phyloP scores from a whole-genome alignment of 805 yeast species.

The Monosporozyma unispora region DNA sequence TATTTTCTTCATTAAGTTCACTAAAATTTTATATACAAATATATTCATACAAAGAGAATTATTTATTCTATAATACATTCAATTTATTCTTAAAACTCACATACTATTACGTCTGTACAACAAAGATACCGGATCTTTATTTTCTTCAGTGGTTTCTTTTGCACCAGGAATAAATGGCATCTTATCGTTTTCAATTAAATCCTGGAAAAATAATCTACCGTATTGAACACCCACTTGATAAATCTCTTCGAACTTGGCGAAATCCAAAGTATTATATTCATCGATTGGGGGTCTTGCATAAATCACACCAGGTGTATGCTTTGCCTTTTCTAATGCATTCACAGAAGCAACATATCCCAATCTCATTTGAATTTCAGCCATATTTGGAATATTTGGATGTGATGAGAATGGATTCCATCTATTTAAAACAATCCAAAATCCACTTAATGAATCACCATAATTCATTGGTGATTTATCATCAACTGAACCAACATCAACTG shows the following conservation, averaged over 20 bases:
- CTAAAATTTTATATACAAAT: background rate
- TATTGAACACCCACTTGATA: slow-evolving; percentile 70
- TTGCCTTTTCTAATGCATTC: slow-evolving; percentile 83
- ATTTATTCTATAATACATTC: background rate
- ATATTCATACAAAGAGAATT: background rate
- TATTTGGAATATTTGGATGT: slow-evolving; percentile 81
- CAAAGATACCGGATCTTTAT: slow-evolving; percentile 28
- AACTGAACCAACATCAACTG: slow-evolving; percentile 92
- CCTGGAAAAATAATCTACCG: slow-evolving; percentile 49
- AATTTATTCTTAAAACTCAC: slow-evolving; percentile 18
- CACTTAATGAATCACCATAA: slow-evolving; percentile 89
- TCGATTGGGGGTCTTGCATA: slow-evolving; percentile 94
- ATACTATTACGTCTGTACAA: slow-evolving; percentile 57
- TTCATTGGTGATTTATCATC: slow-evolving; percentile 86
- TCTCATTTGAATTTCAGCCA: slow-evolving; percentile 91
- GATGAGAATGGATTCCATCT: slow-evolving; percentile 83
- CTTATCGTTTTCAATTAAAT: slow-evolving; percentile 42
- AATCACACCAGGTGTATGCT: slow-evolving; percentile 71
- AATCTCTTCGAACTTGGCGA: slow-evolving; percentile 85
- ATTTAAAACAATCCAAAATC: slow-evolving; percentile 82
- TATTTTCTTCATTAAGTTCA: too few species aligned
- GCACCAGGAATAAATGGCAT: slow-evolving; percentile 58
- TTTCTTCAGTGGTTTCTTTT: slow-evolving; percentile 14
- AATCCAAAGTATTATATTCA: slow-evolving; percentile 82
- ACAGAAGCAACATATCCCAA: slow-evolving; percentile 93